Evolutionary conservation across 108 stramenopile species (phyloP).

Genomic region (Fragilariopsis cylindrus): DNA sequence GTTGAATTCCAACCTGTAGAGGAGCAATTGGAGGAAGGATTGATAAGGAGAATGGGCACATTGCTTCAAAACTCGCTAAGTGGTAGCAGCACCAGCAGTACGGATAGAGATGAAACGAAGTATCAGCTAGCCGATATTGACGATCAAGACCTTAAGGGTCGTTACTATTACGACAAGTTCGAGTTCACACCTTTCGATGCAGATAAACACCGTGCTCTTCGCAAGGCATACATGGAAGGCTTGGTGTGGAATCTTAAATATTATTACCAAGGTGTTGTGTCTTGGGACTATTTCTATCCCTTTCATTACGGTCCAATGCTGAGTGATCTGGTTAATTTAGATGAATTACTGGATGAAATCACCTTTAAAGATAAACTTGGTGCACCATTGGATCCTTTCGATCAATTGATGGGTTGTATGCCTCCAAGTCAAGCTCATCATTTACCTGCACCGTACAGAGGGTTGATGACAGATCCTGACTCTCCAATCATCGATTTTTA

Average conservation of each 20-base stretch:
- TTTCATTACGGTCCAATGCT: conserved; percentile 96
- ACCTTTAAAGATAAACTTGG: conserved; percentile 68
- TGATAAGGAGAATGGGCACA: conserved; percentile 46
- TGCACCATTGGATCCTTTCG: conserved; percentile 86
- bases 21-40: conserved; percentile 42
- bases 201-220: conserved; percentile 80
- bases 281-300: conserved; percentile 99
- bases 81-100: background rate
- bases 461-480: conserved; percentile 82
- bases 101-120: conserved; percentile 27
- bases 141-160: conserved; percentile 74
- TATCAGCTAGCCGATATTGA: conserved; percentile 23
- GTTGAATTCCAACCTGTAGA: conserved; percentile 23
- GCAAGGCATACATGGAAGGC: conserved; percentile 90
- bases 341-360: conserved; percentile 64
- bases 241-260: conserved; percentile 97
- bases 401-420: conserved; percentile 95
- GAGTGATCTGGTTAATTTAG: conserved; percentile 88
- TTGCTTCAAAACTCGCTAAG: conserved; percentile 44
- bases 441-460: conserved; percentile 89
- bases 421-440: conserved; percentile 91
- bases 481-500: conserved; percentile 93
- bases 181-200: conserved; percentile 84
- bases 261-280: conserved; percentile 87
- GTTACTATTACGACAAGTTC: conserved; percentile 95